These are phyloP conservation scores for Yarrowia osloensis DNA, from an alignment of 805 yeast genomes.

Conservation along the genomic window DNA sequence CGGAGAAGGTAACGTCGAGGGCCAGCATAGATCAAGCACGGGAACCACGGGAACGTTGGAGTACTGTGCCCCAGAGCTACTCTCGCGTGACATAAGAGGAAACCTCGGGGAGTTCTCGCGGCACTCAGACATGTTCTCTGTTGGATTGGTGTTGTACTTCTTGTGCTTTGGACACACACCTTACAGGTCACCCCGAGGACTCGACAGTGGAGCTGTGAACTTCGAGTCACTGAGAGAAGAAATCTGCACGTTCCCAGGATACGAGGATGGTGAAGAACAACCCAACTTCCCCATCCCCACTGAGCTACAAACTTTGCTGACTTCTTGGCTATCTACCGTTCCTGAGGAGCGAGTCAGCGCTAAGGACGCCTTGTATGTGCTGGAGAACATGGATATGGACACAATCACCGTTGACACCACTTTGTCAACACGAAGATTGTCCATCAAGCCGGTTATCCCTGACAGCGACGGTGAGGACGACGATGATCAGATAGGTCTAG, in stretches of 20 bases:
- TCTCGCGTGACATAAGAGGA: conserved; percentile 44
- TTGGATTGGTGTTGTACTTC: conserved; percentile 80
- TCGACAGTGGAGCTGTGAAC: conserved; percentile 37
- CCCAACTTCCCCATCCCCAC: not conserved
- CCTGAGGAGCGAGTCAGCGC: conserved; percentile 50
- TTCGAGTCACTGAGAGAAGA: conserved; percentile 43
- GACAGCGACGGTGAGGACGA: not conserved
- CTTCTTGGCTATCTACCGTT: conserved; percentile 44
- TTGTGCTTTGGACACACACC: conserved; percentile 74
- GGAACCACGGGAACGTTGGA: conserved; percentile 90
- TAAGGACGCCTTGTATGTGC: conserved; percentile 43
- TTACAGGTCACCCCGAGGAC: conserved; percentile 43
- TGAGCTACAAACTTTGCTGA: conserved; percentile 45
- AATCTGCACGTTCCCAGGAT: conserved; percentile 43
- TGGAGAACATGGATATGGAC: not conserved
- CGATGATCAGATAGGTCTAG: not conserved
- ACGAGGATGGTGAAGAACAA: conserved; percentile 41
- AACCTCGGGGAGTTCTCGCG: conserved; percentile 60
- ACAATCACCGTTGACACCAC: not conserved
- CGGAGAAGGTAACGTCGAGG: conserved; percentile 82
- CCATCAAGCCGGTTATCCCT: not conserved
- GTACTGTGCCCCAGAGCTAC: conserved; percentile 82
- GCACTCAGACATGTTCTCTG: conserved; percentile 75
- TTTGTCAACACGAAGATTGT: not conserved
- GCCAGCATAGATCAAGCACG: conserved; percentile 62